A percentile compares a stretch with the other conserved stretches of the same genome.
Evolutionary conservation across 192 early-diverging fungal species (phyloP).

Genomic region (Lobulomyces angularis): DNA sequence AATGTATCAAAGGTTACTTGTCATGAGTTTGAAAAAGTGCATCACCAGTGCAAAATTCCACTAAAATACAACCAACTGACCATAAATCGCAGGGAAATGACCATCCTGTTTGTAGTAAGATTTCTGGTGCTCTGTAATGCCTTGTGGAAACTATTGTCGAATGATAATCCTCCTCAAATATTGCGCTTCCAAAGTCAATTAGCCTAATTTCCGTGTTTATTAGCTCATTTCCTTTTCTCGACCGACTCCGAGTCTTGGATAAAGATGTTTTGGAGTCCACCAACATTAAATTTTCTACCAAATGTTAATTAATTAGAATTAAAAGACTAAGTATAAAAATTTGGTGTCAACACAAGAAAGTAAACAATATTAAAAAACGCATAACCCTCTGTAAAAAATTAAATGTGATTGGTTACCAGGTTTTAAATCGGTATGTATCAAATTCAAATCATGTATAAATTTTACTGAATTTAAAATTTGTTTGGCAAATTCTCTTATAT

Average conservation of each 20-base stretch:
- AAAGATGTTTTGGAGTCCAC: constrained; percentile 15
- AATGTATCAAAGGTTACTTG: constrained; percentile 30
- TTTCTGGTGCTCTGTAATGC: constrained; percentile 95
- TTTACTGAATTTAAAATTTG: constrained; percentile 81
- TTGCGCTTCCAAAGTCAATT: constrained; percentile 95
- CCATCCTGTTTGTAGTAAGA: constrained; percentile 89
- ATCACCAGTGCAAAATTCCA: constrained; percentile 89
- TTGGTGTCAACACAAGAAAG: background rate
- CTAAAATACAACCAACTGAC: constrained; percentile 92
- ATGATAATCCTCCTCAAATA: constrained; percentile 87
- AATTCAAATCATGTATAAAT: constrained; percentile 72
- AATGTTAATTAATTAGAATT: background rate
- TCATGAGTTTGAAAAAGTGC: constrained; percentile 97
- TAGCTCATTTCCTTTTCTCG: constrained; percentile 48
- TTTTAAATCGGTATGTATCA: constrained; percentile 96
- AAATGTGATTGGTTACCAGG: constrained; percentile 47
- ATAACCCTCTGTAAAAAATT: too few species aligned
- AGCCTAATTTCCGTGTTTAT: constrained; percentile 62
- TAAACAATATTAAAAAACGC: background rate
- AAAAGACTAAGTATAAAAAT: background rate
- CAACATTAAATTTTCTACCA: constrained; percentile 66
- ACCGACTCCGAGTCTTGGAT: constrained; percentile 9
- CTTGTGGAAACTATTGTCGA: constrained; percentile 81
- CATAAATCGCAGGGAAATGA: constrained; percentile 96
- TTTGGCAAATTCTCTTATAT: constrained; percentile 72